A percentile compares a stretch with the other conserved stretches of the same genome.
These are phyloP conservation scores for Omphalotus olearius DNA, from an alignment of 1,284 basidiomycete genomes.

Conservation along the genomic window DNA sequence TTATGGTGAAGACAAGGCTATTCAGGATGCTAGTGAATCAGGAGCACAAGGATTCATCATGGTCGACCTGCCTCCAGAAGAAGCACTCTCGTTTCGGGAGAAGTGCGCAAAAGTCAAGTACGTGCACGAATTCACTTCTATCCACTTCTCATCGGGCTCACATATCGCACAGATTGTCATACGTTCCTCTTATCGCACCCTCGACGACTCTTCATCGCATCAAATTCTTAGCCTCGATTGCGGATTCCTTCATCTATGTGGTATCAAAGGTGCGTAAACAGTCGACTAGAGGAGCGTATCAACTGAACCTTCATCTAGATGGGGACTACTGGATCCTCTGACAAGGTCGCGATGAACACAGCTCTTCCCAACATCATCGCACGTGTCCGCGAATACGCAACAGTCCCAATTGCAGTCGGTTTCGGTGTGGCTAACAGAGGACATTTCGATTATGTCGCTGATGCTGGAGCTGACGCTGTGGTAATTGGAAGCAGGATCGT, in stretches of 20 bases:
- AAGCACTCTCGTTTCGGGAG: conserved; percentile 86
- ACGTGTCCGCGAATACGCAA: conserved; percentile 69
- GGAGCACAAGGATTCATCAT: conserved; percentile 98
- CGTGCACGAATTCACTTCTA: conserved; percentile 25
- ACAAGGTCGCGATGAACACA: conserved; percentile 65
- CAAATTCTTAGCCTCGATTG: conserved; percentile 87
- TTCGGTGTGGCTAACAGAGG: conserved; percentile 94
- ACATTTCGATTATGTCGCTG: conserved; percentile 84
- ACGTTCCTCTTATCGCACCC: conserved; percentile 94
- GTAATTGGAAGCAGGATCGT: conserved; percentile 92
- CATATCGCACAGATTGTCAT: conserved; percentile 69
- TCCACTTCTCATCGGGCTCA: conserved; percentile 2
- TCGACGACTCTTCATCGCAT: conserved; percentile 88
- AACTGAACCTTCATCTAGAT: conserved; percentile 52
- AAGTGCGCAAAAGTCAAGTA: conserved; percentile 82
- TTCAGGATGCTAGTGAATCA: conserved; percentile 81
- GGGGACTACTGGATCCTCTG: conserved; percentile 95
- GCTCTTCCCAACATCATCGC: conserved; percentile 77
- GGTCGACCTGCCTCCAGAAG: conserved; percentile 97
- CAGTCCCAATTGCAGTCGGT: conserved; percentile 89
- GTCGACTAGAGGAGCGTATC: background rate
- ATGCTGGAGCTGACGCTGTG: conserved; percentile 90
- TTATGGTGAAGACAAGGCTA: conserved; percentile 92
- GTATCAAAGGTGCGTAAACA: conserved; percentile 71
- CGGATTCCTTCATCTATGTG: conserved; percentile 97